Evolutionary conservation across 1,139 yeast genomes (phyloP).

Genomic region (Yamadazyma epiphylla): DNA sequence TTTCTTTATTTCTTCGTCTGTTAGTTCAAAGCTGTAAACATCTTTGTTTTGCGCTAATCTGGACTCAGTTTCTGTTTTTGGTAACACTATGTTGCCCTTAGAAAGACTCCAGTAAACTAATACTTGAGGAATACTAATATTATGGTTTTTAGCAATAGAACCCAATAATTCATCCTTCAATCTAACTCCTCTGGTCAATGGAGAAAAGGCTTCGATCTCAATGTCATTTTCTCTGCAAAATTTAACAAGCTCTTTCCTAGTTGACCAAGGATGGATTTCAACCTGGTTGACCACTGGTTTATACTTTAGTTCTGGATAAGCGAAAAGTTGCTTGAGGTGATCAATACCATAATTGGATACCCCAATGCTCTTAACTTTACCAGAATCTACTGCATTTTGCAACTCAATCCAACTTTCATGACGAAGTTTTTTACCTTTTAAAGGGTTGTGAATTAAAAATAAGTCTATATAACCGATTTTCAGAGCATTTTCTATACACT

Average conservation of each 20-base stretch:
- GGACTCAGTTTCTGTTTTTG: conserved; percentile 23
- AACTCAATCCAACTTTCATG: too few relatives aligned
- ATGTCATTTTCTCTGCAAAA: conserved; percentile 22
- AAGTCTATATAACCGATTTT: conserved; percentile 44
- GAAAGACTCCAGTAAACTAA: conserved; percentile 29
- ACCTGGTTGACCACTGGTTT: conserved; percentile 34
- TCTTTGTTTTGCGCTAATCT: conserved; percentile 30
- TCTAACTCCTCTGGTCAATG: too few relatives aligned
- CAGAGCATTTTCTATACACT: conserved; percentile 4
- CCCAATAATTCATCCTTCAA: not conserved
- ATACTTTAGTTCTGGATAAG: conserved; percentile 19
- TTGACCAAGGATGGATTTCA: conserved; percentile 37
- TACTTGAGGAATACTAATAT: conserved; percentile 22
- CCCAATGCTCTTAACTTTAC: conserved; percentile 53
- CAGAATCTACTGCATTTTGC: too few relatives aligned
- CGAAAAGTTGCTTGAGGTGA: conserved; percentile 54
- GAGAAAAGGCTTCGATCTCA: conserved; percentile 28
- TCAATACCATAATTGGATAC: conserved; percentile 65
- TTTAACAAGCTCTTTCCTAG: conserved; percentile 31
- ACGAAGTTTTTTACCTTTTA: too few relatives aligned
- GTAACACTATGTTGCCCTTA: conserved; percentile 39
- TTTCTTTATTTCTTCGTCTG: conserved; percentile 33
- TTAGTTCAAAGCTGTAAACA: conserved; percentile 45
- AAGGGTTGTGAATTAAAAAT: conserved; percentile 58
- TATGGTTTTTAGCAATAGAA: conserved; percentile 12